A percentile compares a stretch with the other conserved stretches of the same genome.
Conservation (phyloP, 177 flowering plant species). For the Tripterygium wilfordii region DNA sequence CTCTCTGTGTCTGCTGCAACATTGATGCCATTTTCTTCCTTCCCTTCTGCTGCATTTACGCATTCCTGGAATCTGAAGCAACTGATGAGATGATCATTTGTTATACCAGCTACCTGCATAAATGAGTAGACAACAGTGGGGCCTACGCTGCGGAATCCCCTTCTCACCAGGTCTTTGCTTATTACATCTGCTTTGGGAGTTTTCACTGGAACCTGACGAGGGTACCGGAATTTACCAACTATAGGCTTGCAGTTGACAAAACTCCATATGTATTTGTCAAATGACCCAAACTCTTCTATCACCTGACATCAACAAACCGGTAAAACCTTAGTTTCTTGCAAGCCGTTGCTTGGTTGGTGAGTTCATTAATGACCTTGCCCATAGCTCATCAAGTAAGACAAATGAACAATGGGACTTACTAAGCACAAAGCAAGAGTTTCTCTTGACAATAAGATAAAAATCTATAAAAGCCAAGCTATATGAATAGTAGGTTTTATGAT, state of each 20-base stretch:
- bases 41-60: conserved; percentile 19
- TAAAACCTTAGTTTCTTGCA: conserved; percentile 23
- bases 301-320: conserved; percentile 48
- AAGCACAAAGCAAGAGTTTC: no score
- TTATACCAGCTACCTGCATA: conserved; percentile 72
- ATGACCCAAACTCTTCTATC: conserved; percentile 66
- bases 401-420: neutral
- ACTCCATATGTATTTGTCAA: conserved; percentile 74
- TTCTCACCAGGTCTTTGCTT: conserved; percentile 66
- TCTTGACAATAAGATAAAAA: no score
- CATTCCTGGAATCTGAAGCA: conserved; percentile 73
- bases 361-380: no score
- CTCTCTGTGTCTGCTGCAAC: conserved; percentile 21
- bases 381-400: neutral
- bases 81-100: conserved; percentile 69
- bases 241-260: conserved; percentile 73
- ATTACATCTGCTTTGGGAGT: conserved; percentile 69
- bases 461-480: conserved; percentile 1
- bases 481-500: neutral
- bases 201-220: conserved; percentile 71
- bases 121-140: conserved; percentile 79
- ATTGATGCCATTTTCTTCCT: conserved; percentile 14
- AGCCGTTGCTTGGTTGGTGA: no score
- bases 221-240: conserved; percentile 54
- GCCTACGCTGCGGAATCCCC: conserved; percentile 75